Evolutionary conservation across 1,284 basidiomycete genomes (phyloP), one percentile per base, ranked within the genome.

Genomic region (Tilletia walkeri): DNA sequence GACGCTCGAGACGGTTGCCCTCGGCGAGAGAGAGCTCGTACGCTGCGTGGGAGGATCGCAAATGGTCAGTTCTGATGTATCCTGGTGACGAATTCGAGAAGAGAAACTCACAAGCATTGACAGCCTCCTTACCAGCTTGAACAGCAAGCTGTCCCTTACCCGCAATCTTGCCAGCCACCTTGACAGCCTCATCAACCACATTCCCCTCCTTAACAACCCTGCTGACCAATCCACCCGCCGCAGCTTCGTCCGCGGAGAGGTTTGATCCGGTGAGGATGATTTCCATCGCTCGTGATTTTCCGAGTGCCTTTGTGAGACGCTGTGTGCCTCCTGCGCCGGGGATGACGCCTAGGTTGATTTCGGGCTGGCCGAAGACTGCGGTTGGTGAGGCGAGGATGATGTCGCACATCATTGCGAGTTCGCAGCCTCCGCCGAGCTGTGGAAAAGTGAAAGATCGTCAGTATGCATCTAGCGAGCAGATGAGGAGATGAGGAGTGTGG

Each of bases 261-360:
- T 38, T 79, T 65, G 78, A 73, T 30, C 95, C 95, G 0, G 95
- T 97, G 66, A 99, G 88, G 66, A 93, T 88, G 84, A 98, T 86
- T 84, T 99, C 96, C 95, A 99, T 99, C 14, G 95, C 89, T 74
- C 92, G 90, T 47, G 92, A 93, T 86, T 97, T 98, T 69, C 95
- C 95, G 74, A 99, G 89, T 9, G 91, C 88, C 74, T 88, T 89
- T 20, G 92, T 90, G 68, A 99, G 90, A 67, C 94, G 89, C 82
- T 94, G 91, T 2, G 90, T 90, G 9, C 90, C 92, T 56, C 92
- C 92, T 4, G 84, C 92, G 12, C 93, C 93, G 18, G 96, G 95
- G 81, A 98, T 98, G 74, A 95, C 91, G 73, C 96, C 95, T 65
- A 99, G 88, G 84, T 94, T 95, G 85, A 99, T 95, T 84, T 99